Base-by-base conservation (phyloP, 805 yeast species). In the Barnettozyma vustinii region DNA sequence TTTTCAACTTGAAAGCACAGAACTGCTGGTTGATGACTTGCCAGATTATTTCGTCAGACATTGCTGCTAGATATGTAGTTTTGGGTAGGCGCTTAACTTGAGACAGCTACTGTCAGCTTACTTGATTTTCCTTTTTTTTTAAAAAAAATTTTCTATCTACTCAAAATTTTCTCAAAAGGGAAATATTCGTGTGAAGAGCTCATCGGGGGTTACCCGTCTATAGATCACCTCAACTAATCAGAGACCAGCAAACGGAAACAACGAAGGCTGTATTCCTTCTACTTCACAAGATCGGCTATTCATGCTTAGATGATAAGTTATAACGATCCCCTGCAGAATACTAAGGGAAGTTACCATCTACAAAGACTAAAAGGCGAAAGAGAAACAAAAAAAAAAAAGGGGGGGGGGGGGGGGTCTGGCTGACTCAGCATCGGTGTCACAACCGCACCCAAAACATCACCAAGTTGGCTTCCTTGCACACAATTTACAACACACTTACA, bases 21-120 rank as follows among this genome's bases (percentile, higher is more conserved):
- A 92, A 94, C 65, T 89, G 92, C 66, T 88, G 90, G 71, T 91
- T 90, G 59, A 94, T 88, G 52, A 92, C 94, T 73, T 88, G 95
- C 99, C 99, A 94, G 62, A 94, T 88, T 57, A 94, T 84, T 79
- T 92, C 51, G 51, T 48, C 51, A 21, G 51, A 48, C 51, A 48
- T 48, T 18, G 19, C 19, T 9, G 12, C 21, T 7, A 13, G 39
- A 27, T 23, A 16, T 44, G 85, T 73, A 36, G 39, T 9, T 36
- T 15, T 2, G 12, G 15, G 8, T 10, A 15, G 16, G 9, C 30
- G 30, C 12, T 26, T 26, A 7, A 12, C 9, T 26, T 30, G 33
- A 30, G 6, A 15, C 16, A 30, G 33, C 16, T 30, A 23, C 42
- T 21, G 4, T 9, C 8, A 10, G 19, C 6, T 35, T 6, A n/a